Percentiles rank a stretch among this genome's conserved stretches.
Conservation (phyloP, 495 filamentous ascomycete genomes). For the Daldinia caldariorum region DNA sequence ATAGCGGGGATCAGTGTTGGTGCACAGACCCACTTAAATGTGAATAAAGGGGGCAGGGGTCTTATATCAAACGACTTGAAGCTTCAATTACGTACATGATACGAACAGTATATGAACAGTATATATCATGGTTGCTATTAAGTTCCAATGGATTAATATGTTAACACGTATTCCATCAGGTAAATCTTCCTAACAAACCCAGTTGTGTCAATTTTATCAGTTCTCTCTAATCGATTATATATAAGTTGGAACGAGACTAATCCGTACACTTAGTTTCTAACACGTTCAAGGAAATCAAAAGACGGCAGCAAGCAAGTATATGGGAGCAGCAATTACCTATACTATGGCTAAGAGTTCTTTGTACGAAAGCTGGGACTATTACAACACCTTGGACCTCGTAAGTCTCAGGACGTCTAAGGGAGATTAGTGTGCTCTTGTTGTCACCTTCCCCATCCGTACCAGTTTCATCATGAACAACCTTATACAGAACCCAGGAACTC, state of each 20-base stretch:
- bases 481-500: not conserved
- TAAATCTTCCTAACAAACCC: too few relatives aligned
- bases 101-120: too few relatives aligned
- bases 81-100: not conserved
- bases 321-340: not conserved
- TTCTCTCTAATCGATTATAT: not conserved
- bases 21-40: not conserved
- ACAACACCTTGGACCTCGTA: not conserved
- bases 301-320: not conserved
- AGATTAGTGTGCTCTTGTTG: not conserved
- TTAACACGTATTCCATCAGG: too few relatives aligned
- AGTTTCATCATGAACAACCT: conserved; percentile 8
- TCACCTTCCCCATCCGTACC: conserved; percentile 11
- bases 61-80: not conserved
- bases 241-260: not conserved
- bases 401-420: conserved; percentile 10
- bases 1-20: not conserved
- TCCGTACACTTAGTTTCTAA: not conserved
- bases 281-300: not conserved
- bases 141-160: too few relatives aligned
- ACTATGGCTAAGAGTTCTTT: not conserved
- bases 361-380: not conserved
- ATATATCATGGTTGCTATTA: not conserved
- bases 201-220: not conserved
- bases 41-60: not conserved